Evolutionary conservation across 805 yeast species (phyloP), one percentile per base, ranked within the genome.

Genomic region (Sugiyamaella qingdaonensis): DNA sequence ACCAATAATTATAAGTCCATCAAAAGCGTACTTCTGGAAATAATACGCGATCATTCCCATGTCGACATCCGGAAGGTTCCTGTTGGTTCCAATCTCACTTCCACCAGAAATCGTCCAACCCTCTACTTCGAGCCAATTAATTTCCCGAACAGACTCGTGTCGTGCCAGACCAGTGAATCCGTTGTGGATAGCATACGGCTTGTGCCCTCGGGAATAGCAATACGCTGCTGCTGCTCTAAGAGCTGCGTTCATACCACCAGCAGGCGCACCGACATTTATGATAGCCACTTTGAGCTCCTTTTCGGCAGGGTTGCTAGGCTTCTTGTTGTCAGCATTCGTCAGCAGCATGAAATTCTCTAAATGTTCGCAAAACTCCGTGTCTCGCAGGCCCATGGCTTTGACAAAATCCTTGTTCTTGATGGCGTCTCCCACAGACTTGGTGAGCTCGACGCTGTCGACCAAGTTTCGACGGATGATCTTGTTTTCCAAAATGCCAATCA

Each of bases 61-160:
- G 69, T 92, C 97, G 29, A 75, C 69, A 51, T 81, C 84, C 18
- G 99, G 99, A 32, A 89, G 77, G 42, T 84, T 76, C 65, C 99
- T 80, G 76, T 94, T 94, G 33, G 99, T 94, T 63, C 99, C 99
- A 57, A 94, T 85, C 68, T 91, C 97, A 31, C 97, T 88, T 29
- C 99, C 99, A 64, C 99, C 99, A 55, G 80, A 64, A 55, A 85
- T 82, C 68, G 82, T 84, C 96, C 97, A 91, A 55, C 82, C 85
- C 68, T 87, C 95, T 54, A 90, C 87, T 63, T 87, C 91, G 55
- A 84, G 72, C 97, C 97, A 94, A 29, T 76, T 73, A 45, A 94
- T 70, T 64, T 81, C 81, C 51, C 78, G 75, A 27, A 94, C 85
- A 7, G 94, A 80, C 61, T 90, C 98, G 67, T 91, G 95, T 63